Percentiles rank a stretch among this genome's conserved stretches.
Conservation (phyloP, 176 grass and related monocot genomes). For the Oryza rufipogon region DNA sequence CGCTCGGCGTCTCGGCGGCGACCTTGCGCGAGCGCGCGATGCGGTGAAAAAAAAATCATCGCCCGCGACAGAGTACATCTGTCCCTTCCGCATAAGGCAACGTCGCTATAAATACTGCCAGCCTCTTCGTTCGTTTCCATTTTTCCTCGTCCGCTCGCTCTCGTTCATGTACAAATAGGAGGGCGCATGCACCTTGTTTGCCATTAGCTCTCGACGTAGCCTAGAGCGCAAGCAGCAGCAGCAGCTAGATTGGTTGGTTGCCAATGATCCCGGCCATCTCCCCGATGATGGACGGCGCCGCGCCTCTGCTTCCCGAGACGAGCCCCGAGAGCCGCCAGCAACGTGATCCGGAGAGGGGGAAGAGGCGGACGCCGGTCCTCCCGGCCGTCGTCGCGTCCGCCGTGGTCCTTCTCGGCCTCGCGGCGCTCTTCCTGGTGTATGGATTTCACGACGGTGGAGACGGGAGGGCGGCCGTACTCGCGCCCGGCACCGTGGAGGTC, state of each 20-base stretch:
- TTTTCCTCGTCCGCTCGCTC: not conserved
- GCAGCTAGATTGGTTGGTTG: not conserved
- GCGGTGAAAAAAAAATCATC: not conserved
- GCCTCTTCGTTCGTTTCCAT: not conserved
- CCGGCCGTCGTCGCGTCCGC: slow-evolving; percentile 24
- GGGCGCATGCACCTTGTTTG: not conserved
- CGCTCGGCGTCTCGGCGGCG: slow-evolving; percentile 21
- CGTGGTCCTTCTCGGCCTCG: slow-evolving; percentile 40
- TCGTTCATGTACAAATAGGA: not conserved
- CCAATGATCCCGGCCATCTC: slow-evolving; percentile 17
- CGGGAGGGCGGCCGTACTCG: not conserved
- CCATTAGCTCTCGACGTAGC: not conserved
- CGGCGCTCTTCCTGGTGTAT: slow-evolving; percentile 9
- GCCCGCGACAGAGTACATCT: not conserved
- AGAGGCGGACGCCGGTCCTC: slow-evolving; percentile 24
- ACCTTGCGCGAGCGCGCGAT: not conserved
- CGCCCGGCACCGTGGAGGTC: not conserved
- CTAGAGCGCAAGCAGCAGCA: not conserved
- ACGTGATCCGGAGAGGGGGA: not conserved
- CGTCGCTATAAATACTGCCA: slow-evolving; percentile 50
- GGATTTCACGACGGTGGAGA: not conserved
- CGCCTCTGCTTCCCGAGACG: slow-evolving; percentile 57
- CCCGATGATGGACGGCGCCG: slow-evolving; percentile 37
- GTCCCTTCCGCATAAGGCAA: slow-evolving; percentile 22
- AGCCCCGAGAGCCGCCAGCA: not conserved